Evolutionary conservation across 2,329 filamentous ascomycete species (phyloP).

Genomic region (Bipolaris gigantea): DNA sequence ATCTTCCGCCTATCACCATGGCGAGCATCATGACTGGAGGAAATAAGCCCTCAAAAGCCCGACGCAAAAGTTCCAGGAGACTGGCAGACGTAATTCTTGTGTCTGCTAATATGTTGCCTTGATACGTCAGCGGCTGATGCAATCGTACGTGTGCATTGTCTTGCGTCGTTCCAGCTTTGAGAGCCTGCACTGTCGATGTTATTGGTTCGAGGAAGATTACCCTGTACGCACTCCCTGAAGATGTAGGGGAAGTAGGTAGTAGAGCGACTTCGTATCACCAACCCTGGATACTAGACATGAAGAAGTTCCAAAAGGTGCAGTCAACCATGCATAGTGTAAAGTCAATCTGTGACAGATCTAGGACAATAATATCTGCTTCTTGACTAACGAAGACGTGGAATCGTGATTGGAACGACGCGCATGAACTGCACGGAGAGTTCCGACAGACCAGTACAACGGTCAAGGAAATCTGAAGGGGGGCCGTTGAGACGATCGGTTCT

Average conservation of each 20-base stretch:
- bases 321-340: background rate
- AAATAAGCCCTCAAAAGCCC: background rate
- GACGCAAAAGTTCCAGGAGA: background rate
- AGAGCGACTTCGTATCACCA: background rate
- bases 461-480: background rate
- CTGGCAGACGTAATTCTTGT: too few species aligned
- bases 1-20: background rate
- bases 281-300: too few species aligned
- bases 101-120: background rate
- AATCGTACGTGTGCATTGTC: background rate
- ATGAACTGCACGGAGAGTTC: background rate
- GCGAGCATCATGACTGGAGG: background rate
- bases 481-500: background rate
- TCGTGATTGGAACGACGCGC: background rate
- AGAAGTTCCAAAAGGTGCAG: background rate
- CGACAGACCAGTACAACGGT: background rate
- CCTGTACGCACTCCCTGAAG: too few species aligned
- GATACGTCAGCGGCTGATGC: background rate
- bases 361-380: background rate
- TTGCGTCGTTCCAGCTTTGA: background rate
- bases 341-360: background rate
- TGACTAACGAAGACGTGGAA: background rate
- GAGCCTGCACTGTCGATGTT: background rate
- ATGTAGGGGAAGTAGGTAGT: too few species aligned
- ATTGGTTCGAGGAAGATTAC: background rate